Percentiles rank a stretch among this genome's conserved stretches.
phyloP scores from a whole-genome alignment of 768 basidiomycete genomes.

The Multifurca ochricompacta region DNA sequence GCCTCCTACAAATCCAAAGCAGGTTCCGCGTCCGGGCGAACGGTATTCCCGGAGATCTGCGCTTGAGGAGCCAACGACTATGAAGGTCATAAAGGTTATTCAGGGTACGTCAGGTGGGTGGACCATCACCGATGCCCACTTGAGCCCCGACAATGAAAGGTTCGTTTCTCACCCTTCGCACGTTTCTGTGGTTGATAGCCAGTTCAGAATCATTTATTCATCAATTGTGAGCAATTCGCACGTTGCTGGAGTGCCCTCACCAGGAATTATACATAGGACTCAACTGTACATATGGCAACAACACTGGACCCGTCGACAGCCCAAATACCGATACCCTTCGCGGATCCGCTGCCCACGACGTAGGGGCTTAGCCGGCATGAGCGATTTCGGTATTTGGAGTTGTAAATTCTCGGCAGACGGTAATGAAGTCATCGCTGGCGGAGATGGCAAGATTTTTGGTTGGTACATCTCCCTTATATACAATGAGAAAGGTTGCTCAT shows the following conservation, averaged over 20 bases:
- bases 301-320: constrained; percentile 52
- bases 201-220: constrained; percentile 79
- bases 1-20: constrained; percentile 29
- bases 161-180: constrained; percentile 25
- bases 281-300: constrained; percentile 67
- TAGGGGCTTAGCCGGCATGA: constrained; percentile 33
- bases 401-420: constrained; percentile 96
- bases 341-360: constrained; percentile 24
- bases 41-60: constrained; percentile 23
- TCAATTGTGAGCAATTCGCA: constrained; percentile 55
- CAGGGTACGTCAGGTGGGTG: constrained; percentile 71
- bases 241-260: constrained; percentile 1
- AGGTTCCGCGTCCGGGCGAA: constrained; percentile 4
- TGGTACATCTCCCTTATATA: neutral
- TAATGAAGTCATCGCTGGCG: constrained; percentile 91
- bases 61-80: constrained; percentile 40
- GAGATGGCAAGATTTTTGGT: constrained; percentile 76
- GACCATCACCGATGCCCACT: constrained; percentile 94
- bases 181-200: constrained; percentile 5
- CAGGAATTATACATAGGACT: constrained; percentile 39
- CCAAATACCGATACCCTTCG: constrained; percentile 54
- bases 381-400: constrained; percentile 75
- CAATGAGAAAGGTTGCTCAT: neutral
- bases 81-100: constrained; percentile 55
- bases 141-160: constrained; percentile 85